These are phyloP conservation scores for Acanthamoeba sp. DNA, from an alignment of 208 protist species.

Conservation along the genomic window DNA sequence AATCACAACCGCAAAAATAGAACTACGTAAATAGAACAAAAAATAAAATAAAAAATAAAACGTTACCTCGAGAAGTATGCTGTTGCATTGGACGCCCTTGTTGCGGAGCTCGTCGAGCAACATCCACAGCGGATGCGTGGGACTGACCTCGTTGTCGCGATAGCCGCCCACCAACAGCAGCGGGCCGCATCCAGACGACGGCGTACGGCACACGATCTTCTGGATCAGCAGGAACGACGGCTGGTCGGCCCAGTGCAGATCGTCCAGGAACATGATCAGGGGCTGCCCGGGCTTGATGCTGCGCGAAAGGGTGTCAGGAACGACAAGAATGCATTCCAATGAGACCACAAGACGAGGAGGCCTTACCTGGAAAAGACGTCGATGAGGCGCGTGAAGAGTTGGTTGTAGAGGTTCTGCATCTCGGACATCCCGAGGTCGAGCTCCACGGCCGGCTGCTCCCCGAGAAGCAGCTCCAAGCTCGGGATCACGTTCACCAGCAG, in stretches of 20 bases:
- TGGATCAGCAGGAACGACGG: conserved; percentile 43
- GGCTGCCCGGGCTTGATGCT: conserved; percentile 50
- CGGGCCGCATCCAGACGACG: neutral
- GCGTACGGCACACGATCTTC: conserved; percentile 56
- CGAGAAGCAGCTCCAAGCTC: conserved; percentile 64
- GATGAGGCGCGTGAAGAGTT: conserved; percentile 53
- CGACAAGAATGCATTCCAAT: neutral
- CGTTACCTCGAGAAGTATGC: neutral
- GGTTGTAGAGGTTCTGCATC: conserved; percentile 71
- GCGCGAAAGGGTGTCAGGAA: neutral
- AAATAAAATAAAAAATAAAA: no score
- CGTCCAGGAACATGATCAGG: conserved; percentile 68
- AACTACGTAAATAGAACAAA: no score
- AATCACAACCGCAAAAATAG: no score
- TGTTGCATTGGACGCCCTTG: conserved; percentile 46
- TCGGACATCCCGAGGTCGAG: conserved; percentile 64
- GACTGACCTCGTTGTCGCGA: conserved; percentile 58
- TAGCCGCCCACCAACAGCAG: conserved; percentile 69
- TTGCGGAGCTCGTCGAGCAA: conserved; percentile 55
- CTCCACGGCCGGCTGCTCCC: conserved; percentile 43
- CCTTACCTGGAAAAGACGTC: conserved; percentile 12
- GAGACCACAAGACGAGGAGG: neutral
- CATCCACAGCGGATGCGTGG: conserved; percentile 60
- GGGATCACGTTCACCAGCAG: conserved; percentile 62
- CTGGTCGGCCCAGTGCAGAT: conserved; percentile 70